phyloP scores from a whole-genome alignment of 148 eudicot genomes.

The Gaultheria prostrata region DNA sequence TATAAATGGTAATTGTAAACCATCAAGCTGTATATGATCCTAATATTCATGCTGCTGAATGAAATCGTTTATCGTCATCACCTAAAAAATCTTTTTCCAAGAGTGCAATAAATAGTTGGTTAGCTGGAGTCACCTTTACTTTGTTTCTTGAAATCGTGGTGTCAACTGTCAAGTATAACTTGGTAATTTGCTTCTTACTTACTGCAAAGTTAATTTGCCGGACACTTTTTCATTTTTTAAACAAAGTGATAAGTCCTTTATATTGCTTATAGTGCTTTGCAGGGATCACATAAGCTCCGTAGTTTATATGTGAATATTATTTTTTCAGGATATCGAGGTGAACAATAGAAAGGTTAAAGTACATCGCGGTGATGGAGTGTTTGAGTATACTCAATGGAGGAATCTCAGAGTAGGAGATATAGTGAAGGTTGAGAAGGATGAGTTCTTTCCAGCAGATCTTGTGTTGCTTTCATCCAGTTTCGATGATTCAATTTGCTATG shows the following conservation, averaged over 20 bases:
- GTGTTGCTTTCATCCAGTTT: constrained; percentile 83
- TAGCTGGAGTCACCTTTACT: neutral
- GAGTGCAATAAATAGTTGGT: neutral
- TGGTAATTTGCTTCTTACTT: neutral
- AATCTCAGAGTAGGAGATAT: constrained; percentile 79
- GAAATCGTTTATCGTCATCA: neutral
- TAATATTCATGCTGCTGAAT: neutral
- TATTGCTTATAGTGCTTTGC: neutral
- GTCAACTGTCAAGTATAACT: neutral
- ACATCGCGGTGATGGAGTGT: constrained; percentile 61
- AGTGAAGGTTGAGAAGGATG: constrained; percentile 83
- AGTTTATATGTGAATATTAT: neutral
- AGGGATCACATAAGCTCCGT: neutral
- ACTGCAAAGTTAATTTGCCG: neutral
- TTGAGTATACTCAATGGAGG: constrained; percentile 62
- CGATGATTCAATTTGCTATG: constrained; percentile 85
- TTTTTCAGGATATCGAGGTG: constrained; percentile 74
- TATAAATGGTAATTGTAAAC: neutral
- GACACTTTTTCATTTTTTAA: neutral
- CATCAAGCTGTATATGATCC: neutral
- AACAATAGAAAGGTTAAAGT: constrained; percentile 77
- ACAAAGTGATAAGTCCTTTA: neutral
- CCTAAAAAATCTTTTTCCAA: neutral
- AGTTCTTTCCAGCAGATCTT: constrained; percentile 94
- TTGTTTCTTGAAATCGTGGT: neutral